A percentile compares a stretch with the other conserved stretches of the same genome.
Evolutionary conservation across 305 asterid species (phyloP).

Genomic region (Solanum hybrid): DNA sequence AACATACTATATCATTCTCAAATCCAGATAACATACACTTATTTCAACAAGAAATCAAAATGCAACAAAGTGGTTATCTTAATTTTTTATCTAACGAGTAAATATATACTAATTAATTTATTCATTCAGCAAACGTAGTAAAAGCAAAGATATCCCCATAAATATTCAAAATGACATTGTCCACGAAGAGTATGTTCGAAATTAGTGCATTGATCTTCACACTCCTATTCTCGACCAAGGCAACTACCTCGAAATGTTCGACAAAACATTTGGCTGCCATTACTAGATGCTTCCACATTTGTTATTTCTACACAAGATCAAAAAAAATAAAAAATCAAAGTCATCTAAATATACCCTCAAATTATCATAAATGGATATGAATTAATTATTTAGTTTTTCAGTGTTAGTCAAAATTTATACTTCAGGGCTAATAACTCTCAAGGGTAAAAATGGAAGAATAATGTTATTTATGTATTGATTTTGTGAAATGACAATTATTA

Average conservation of each 20-base stretch:
- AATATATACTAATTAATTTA: too few species aligned
- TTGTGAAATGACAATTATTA: not conserved
- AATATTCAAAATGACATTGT: not conserved
- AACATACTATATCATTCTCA: not conserved
- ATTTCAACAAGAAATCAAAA: not conserved
- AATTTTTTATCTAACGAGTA: not conserved
- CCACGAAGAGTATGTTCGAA: not conserved
- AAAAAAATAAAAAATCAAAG: not conserved
- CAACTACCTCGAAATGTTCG: not conserved
- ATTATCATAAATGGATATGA: too few species aligned
- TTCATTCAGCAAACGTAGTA: too few species aligned
- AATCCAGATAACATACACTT: not conserved
- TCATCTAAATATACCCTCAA: not conserved
- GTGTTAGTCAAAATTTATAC: not conserved
- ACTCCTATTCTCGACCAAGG: not conserved
- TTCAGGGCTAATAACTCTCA: not conserved
- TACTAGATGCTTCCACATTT: not conserved
- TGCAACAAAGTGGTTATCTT: not conserved
- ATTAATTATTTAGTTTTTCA: too few species aligned
- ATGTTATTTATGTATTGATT: too few species aligned
- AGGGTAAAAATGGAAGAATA: not conserved
- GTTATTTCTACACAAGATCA: not conserved
- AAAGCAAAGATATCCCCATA: not conserved
- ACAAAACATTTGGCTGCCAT: not conserved
- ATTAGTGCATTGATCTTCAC: not conserved